phyloP scores from a whole-genome alignment of 2,329 filamentous ascomycete genomes.

The Geoglossum cookeanum region DNA sequence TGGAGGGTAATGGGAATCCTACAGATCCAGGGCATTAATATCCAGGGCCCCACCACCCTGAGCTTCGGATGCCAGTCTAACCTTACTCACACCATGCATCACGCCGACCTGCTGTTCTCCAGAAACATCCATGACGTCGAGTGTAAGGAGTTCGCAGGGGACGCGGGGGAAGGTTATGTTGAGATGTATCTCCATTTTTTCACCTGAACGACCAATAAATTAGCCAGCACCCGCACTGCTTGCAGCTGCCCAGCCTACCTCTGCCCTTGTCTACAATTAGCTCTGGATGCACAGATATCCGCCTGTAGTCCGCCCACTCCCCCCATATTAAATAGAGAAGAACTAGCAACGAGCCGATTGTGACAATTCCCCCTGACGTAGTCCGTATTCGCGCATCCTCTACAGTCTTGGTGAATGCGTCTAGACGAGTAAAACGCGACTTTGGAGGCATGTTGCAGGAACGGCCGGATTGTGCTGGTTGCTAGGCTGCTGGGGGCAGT shows the following conservation, averaged over 20 bases:
- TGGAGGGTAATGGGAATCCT: constrained; percentile 18
- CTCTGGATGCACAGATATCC: constrained; percentile 73
- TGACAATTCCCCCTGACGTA: constrained; percentile 87
- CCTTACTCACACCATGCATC: constrained; percentile 80
- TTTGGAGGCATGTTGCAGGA: constrained; percentile 53
- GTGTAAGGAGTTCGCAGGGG: constrained; percentile 84
- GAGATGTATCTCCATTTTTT: constrained; percentile 98
- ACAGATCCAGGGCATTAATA: constrained; percentile 47
- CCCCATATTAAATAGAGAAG: constrained; percentile 81
- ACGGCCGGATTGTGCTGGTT: not conserved
- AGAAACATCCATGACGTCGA: constrained; percentile 98
- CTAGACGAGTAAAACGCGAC: constrained; percentile 86
- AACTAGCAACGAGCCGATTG: constrained; percentile 71
- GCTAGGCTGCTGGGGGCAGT: not conserved
- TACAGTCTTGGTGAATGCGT: constrained; percentile 98
- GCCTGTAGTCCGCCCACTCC: constrained; percentile 88
- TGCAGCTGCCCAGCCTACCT: constrained; percentile 37
- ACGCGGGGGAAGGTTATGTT: constrained; percentile 91
- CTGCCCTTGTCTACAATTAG: constrained; percentile 90
- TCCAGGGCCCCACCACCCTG: constrained; percentile 66
- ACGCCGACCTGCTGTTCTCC: constrained; percentile 93
- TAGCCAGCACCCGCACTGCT: not conserved
- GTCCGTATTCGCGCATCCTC: constrained; percentile 94
- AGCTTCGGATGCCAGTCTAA: constrained; percentile 51
- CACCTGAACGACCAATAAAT: constrained; percentile 33